Base-by-base conservation (phyloP, 768 basidiomycete genomes). In the Arthromyces matolae region DNA sequence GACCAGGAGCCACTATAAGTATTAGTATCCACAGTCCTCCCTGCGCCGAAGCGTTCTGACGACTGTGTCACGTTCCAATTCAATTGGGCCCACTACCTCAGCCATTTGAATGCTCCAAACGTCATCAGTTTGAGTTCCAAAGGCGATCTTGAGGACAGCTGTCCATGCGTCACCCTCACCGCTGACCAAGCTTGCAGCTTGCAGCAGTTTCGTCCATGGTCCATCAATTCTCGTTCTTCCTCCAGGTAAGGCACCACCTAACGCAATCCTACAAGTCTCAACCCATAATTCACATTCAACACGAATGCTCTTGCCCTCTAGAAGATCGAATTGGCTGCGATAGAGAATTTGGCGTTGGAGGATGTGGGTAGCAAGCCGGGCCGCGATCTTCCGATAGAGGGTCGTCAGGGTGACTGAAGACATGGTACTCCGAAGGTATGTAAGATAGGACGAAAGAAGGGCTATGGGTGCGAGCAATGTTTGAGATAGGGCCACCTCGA, bases 241-340 rank as follows among this genome's bases (percentile, higher is more conserved):
- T 47, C 75, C 77, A 19, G 65, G 68, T 32, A 77, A 65, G 31
- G 65, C 63, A 9, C 68, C 75, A 35, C 64, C 69, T 31, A 92
- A 66, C 2, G 81, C 84, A 18, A 70, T 66, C 22, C 80, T 77
- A 49, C 83, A 89, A 6, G 88, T 86, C 66, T 90, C 86, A 5
- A 85, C 75, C 93, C 93, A 93, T 39, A 91, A 73, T 59, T 83
- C 77, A 70, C 80, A 82, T 64, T 98, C 93, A 1, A 78, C 77
- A 18, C 71, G 71, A 18, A 95, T 74, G 18, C 70, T 67, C 49
- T 72, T 75, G 4, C 85, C 89, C 45, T 90, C 85, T 7, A 64
- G 59, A 3, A 75, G 63, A 25, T 76, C 72, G 47, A 93, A 77
- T 50, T 79, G 79, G 0, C 89, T 84, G 34, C 90, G 83, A 60